These are phyloP conservation scores for Picochlorum sp. DNA, from an alignment of 139 green algal genomes.

Conservation along the genomic window DNA sequence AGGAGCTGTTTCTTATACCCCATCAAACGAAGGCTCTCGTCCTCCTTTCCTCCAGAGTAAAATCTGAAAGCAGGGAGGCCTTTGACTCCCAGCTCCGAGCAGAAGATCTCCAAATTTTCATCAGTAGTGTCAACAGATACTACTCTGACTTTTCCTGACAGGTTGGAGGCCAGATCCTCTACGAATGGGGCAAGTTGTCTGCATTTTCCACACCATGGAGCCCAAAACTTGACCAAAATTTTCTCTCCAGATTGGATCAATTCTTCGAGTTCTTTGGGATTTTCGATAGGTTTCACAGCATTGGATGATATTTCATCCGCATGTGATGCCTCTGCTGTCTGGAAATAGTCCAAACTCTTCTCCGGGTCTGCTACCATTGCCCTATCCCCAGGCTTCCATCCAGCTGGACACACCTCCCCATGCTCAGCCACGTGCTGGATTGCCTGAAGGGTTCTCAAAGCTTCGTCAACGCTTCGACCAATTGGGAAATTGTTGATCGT, in stretches of 20 bases:
- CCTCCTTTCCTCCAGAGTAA: slow-evolving; percentile 61
- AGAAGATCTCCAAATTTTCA: slow-evolving; percentile 47
- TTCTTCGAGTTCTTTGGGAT: slow-evolving; percentile 24
- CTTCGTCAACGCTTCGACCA: slow-evolving; percentile 91
- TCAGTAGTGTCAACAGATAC: slow-evolving; percentile 66
- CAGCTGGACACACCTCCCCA: slow-evolving; percentile 71
- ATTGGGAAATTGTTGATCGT: slow-evolving; percentile 98
- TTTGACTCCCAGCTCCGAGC: slow-evolving; percentile 50
- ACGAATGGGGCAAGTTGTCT: slow-evolving; percentile 59
- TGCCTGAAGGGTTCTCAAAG: slow-evolving; percentile 87
- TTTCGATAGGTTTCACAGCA: no score
- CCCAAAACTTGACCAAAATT: slow-evolving; percentile 42
- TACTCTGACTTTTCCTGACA: slow-evolving; percentile 50
- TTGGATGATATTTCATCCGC: slow-evolving; percentile 6
- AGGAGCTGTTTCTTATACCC: slow-evolving; percentile 65
- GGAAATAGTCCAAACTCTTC: slow-evolving; percentile 73
- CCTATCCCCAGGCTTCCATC: slow-evolving; percentile 87
- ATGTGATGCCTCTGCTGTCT: slow-evolving; percentile 6
- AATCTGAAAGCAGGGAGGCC: slow-evolving; percentile 69
- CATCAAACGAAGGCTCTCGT: slow-evolving; percentile 28
- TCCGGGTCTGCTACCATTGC: slow-evolving; percentile 81
- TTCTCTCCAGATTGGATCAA: slow-evolving; percentile 25
- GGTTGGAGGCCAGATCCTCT: slow-evolving; percentile 54
- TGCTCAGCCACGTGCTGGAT: slow-evolving; percentile 83
- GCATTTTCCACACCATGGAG: slow-evolving; percentile 57